These are phyloP conservation scores for Trypanosoma rangeli DNA, from an alignment of 208 protist species.

Conservation along the genomic window DNA sequence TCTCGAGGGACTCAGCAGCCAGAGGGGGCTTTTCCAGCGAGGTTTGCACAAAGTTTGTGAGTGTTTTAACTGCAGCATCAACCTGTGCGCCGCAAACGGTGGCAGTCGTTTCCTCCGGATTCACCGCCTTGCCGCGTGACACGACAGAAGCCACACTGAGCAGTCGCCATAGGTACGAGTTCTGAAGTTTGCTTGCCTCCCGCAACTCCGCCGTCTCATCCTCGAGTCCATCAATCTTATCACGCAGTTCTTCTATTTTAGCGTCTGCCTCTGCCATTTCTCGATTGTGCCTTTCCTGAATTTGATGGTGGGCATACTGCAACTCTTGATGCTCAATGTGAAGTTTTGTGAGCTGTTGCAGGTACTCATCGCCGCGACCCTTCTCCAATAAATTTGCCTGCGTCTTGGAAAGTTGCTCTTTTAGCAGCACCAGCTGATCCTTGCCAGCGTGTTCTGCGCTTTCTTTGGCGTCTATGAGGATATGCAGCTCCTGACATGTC, in stretches of 20 bases:
- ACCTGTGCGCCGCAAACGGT: slow-evolving; percentile 38
- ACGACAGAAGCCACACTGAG: slow-evolving; percentile 49
- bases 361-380: slow-evolving; percentile 50
- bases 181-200: slow-evolving; percentile 46
- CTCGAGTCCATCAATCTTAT: slow-evolving; percentile 46
- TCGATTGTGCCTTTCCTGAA: slow-evolving; percentile 38
- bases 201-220: slow-evolving; percentile 58
- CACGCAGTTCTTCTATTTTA: slow-evolving; percentile 30
- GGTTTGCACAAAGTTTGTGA: slow-evolving; percentile 38
- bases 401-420: slow-evolving; percentile 49
- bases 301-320: slow-evolving; percentile 47
- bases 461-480: slow-evolving; percentile 41
- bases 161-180: slow-evolving; percentile 66
- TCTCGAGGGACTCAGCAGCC: not conserved
- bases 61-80: slow-evolving; percentile 40
- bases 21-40: slow-evolving; percentile 17
- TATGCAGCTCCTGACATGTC: slow-evolving; percentile 40
- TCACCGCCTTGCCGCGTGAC: slow-evolving; percentile 33
- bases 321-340: slow-evolving; percentile 71
- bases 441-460: slow-evolving; percentile 26
- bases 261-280: slow-evolving; percentile 8
- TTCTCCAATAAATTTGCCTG: slow-evolving; percentile 49
- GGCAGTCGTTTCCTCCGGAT: slow-evolving; percentile 23
- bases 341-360: slow-evolving; percentile 57
- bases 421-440: slow-evolving; percentile 40